Conservation (phyloP, 306 rosid genomes). For the Prunus kanzakura region DNA sequence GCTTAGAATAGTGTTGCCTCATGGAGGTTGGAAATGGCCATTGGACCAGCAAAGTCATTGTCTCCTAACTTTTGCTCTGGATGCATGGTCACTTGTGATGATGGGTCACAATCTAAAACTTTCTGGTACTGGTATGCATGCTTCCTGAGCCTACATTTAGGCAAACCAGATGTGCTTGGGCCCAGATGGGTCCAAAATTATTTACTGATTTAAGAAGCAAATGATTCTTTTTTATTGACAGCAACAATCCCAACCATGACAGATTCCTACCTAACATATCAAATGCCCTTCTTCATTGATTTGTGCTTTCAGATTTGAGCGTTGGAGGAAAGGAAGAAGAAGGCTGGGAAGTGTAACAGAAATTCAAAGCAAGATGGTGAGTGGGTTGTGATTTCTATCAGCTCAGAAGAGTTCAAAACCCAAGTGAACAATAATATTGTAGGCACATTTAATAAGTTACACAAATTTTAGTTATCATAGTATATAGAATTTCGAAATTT, state of each 20-base stretch:
- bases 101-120: not conserved
- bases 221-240: not conserved
- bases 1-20: not conserved
- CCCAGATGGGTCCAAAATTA: not conserved
- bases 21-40: not conserved
- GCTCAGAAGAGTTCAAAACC: not conserved
- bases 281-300: not conserved
- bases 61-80: not conserved
- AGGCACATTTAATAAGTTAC: too few species aligned
- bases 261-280: not conserved
- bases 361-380: not conserved
- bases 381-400: not conserved
- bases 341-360: not conserved
- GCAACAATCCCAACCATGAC: not conserved
- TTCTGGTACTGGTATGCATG: not conserved
- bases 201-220: not conserved
- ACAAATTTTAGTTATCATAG: too few species aligned
- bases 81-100: not conserved
- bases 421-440: not conserved
- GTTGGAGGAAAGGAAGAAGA: not conserved
- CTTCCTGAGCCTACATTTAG: not conserved
- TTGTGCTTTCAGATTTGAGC: not conserved
- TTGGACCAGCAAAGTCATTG: not conserved
- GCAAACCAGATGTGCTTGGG: not conserved
- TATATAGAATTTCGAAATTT: too few species aligned